A percentile compares a stretch with the other conserved stretches of the same genome.
phyloP scores from a whole-genome alignment of 768 basidiomycete genomes.

The Obba rivulosa region DNA sequence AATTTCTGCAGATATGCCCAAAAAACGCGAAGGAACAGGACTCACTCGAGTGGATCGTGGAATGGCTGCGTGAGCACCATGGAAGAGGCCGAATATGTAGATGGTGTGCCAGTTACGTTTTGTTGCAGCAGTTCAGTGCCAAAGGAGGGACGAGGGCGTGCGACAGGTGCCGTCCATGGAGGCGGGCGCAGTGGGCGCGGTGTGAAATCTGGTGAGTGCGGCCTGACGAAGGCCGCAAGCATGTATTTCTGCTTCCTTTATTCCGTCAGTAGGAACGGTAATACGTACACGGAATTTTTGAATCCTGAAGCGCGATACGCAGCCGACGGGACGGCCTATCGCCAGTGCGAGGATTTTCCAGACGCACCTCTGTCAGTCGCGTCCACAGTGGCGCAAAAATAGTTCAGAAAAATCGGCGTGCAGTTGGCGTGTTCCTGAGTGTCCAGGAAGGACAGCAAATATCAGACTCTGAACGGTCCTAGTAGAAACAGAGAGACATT shows the following conservation, averaged over 20 bases:
- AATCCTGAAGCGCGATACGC: neutral
- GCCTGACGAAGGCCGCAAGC: too few species aligned
- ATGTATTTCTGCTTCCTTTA: too few species aligned
- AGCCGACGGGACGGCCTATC: neutral
- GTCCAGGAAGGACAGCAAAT: too few species aligned
- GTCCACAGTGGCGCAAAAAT: neutral
- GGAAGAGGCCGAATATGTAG: neutral
- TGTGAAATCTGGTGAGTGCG: neutral
- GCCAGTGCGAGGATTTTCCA: neutral
- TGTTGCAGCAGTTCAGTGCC: neutral
- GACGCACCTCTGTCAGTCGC: neutral
- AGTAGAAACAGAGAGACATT: neutral
- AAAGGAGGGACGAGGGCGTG: neutral
- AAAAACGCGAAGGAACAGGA: neutral
- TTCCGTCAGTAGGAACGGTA: neutral
- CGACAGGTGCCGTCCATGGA: conserved; percentile 1
- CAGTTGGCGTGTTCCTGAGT: too few species aligned
- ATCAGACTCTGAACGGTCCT: neutral
- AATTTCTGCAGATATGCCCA: neutral
- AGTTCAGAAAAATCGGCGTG: too few species aligned
- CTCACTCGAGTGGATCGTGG: conserved; percentile 12
- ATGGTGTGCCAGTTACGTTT: neutral
- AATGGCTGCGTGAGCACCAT: conserved; percentile 3
- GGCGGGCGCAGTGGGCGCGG: conserved; percentile 4
- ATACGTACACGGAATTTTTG: neutral